Conservation (phyloP, 1,139 yeast species). For the Protomyces inouyei region DNA sequence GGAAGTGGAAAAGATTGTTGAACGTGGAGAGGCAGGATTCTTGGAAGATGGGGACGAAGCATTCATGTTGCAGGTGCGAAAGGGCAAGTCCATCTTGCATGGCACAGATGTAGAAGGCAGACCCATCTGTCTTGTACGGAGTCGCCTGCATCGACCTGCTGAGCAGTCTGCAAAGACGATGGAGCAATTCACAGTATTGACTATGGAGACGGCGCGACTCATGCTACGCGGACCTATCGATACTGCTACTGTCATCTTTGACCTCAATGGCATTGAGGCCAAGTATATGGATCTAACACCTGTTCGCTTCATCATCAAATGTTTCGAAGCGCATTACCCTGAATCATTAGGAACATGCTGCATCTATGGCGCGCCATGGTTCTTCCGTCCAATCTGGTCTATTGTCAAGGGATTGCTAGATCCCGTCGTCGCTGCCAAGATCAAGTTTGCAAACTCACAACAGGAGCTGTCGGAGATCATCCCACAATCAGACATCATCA, state of each 20-base stretch:
- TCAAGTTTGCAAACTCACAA: constrained; percentile 60
- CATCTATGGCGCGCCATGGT: constrained; percentile 87
- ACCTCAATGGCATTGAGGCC: constrained; percentile 56
- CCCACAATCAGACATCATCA: constrained; percentile 52
- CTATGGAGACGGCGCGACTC: constrained; percentile 67
- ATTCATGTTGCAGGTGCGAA: constrained; percentile 41
- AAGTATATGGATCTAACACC: constrained; percentile 77
- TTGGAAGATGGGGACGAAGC: constrained; percentile 44
- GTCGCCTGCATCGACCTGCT: constrained; percentile 64
- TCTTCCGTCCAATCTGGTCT: constrained; percentile 81
- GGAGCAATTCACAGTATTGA: constrained; percentile 58
- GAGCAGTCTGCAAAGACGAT: constrained; percentile 67
- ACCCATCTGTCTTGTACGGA: constrained; percentile 67
- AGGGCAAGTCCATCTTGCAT: constrained; percentile 59
- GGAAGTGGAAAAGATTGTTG: constrained; percentile 55
- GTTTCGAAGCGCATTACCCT: constrained; percentile 85
- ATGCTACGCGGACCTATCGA: constrained; percentile 60
- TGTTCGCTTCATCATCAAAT: constrained; percentile 67
- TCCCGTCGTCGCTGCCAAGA: constrained; percentile 80
- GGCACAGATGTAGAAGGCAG: constrained; percentile 62
- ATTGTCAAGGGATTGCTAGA: constrained; percentile 81
- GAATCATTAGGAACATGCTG: constrained; percentile 71
- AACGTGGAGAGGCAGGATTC: constrained; percentile 56
- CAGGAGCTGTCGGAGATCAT: constrained; percentile 59
- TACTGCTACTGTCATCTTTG: constrained; percentile 60